These are phyloP conservation scores for Calonectria pseudoreteaudii DNA, from an alignment of 2,329 filamentous ascomycete genomes.

Conservation along the genomic window DNA sequence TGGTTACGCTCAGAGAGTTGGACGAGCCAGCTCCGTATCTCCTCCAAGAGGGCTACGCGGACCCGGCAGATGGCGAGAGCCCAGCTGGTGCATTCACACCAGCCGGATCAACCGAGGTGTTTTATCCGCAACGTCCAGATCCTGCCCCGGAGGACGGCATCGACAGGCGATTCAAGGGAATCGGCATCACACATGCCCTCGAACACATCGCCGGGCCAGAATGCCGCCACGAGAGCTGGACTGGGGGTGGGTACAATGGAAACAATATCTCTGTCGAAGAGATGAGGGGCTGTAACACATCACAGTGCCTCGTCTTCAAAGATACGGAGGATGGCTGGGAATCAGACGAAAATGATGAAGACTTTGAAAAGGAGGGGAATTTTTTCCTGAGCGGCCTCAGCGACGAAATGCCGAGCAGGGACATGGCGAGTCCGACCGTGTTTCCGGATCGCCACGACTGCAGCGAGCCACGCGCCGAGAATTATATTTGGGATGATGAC, in stretches of 20 bases:
- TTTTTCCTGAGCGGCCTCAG: conserved; percentile 37
- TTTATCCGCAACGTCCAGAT: not conserved
- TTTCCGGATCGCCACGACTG: conserved; percentile 31
- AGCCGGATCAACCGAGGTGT: not conserved
- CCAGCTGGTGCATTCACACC: not conserved
- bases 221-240: conserved; percentile 19
- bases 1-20: not conserved
- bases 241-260: conserved; percentile 35
- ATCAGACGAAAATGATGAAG: conserved; percentile 29
- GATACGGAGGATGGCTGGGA: conserved; percentile 26
- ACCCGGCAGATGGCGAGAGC: not conserved
- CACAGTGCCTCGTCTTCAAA: conserved; percentile 44
- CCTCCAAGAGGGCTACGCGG: not conserved
- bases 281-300: conserved; percentile 41
- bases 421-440: not conserved
- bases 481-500: conserved; percentile 12
- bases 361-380: conserved; percentile 30
- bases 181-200: conserved; percentile 12
- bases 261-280: conserved; percentile 38
- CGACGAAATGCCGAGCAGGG: conserved; percentile 30
- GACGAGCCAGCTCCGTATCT: not conserved
- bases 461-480: not conserved
- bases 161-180: conserved; percentile 23
- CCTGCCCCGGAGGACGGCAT: conserved; percentile 4
- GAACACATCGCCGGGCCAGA: conserved; percentile 42